Evolutionary conservation across 352 stramenopile species (phyloP).

Genomic region (Aphanomyces astaci): DNA sequence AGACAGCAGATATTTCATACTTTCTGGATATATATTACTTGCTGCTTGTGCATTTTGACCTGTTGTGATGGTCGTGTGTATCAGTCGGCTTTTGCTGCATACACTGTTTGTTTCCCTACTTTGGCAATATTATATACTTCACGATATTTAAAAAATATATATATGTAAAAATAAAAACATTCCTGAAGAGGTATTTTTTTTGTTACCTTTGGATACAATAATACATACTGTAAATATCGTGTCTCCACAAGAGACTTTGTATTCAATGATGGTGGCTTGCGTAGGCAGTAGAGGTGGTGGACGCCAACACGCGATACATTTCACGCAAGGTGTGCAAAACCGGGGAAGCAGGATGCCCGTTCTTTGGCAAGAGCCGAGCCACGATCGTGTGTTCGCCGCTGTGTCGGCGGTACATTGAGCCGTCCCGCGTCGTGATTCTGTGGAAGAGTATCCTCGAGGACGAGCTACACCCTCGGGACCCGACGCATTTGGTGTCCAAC

Average conservation of each 20-base stretch:
- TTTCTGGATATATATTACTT: too few relatives aligned
- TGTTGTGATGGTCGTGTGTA: too few relatives aligned
- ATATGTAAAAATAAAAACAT: too few relatives aligned
- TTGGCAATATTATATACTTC: too few relatives aligned
- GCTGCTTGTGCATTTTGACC: too few relatives aligned
- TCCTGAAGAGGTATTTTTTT: too few relatives aligned
- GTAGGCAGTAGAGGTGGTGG: constrained; percentile 12
- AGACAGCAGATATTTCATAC: too few relatives aligned
- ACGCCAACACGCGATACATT: constrained; percentile 17
- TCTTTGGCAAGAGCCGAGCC: constrained; percentile 18
- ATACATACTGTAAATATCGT: too few relatives aligned
- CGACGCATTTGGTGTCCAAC: constrained; percentile 12
- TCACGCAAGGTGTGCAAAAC: constrained; percentile 13
- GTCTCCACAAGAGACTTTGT: background rate
- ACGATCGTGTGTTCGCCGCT: constrained; percentile 12
- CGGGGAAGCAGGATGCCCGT: constrained; percentile 4
- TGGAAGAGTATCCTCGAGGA: constrained; percentile 24
- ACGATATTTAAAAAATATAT: too few relatives aligned
- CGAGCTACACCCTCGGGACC: constrained; percentile 9
- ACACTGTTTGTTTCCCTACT: too few relatives aligned
- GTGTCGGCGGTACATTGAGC: constrained; percentile 4
- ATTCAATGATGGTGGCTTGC: background rate
- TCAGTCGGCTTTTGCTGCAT: too few relatives aligned
- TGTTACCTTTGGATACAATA: too few relatives aligned
- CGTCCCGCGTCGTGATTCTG: constrained; percentile 11